Conservation (phyloP, 2,329 filamentous ascomycete genomes). For the Hymenoscyphus occultus region DNA sequence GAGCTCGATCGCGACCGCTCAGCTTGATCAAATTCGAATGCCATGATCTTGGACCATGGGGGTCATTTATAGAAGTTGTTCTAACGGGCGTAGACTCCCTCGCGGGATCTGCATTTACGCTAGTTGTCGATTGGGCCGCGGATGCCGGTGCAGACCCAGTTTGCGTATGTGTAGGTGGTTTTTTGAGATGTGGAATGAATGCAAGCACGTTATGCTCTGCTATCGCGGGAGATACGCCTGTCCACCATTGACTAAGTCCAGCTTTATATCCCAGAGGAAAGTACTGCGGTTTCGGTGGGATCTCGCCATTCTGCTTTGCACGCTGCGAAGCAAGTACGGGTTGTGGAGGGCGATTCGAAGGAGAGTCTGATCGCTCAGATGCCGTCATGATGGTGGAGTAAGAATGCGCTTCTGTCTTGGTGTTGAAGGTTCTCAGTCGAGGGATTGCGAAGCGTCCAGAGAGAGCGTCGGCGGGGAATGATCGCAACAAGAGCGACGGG, state of each 20-base stretch:
- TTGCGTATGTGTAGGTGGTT: slow-evolving; percentile 54
- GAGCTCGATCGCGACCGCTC: slow-evolving; percentile 75
- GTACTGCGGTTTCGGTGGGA: slow-evolving; percentile 41
- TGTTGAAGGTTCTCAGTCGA: slow-evolving; percentile 29
- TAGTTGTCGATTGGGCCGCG: slow-evolving; percentile 39
- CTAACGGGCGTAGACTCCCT: slow-evolving; percentile 40
- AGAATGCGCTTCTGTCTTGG: slow-evolving; percentile 21
- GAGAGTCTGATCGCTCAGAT: slow-evolving; percentile 29
- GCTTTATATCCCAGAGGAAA: slow-evolving; percentile 93
- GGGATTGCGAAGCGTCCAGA: slow-evolving; percentile 29
- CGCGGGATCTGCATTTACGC: slow-evolving; percentile 38
- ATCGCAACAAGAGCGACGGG: slow-evolving; percentile 36
- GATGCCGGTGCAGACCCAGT: slow-evolving; percentile 53
- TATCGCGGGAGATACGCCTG: slow-evolving; percentile 72
- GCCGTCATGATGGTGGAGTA: slow-evolving; percentile 36
- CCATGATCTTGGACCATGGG: slow-evolving; percentile 83
- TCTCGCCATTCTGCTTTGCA: slow-evolving; percentile 38
- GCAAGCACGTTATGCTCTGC: slow-evolving; percentile 88
- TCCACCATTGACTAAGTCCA: slow-evolving; percentile 93
- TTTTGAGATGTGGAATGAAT: slow-evolving; percentile 77
- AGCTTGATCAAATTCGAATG: slow-evolving; percentile 79
- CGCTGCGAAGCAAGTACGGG: slow-evolving; percentile 48
- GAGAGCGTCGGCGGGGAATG: slow-evolving; percentile 29
- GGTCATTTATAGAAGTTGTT: slow-evolving; percentile 60
- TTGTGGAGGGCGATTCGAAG: slow-evolving; percentile 42